Conservation (phyloP, 352 stramenopile genomes). For the Globisporangium recalcitrans region DNA sequence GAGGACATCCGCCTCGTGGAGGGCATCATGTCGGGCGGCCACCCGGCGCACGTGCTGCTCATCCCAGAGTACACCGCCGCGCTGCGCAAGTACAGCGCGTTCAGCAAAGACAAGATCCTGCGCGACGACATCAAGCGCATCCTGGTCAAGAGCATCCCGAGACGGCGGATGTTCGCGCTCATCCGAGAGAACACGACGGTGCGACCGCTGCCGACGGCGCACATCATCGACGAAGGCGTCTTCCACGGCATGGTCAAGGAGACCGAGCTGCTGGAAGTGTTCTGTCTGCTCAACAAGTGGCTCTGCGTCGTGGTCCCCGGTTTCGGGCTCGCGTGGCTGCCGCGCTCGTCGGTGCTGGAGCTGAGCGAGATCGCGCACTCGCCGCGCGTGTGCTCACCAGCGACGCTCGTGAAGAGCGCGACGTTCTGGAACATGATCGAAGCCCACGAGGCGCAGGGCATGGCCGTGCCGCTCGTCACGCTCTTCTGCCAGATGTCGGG, state of each 20-base stretch:
- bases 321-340: constrained; percentile 52
- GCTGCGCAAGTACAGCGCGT: constrained; percentile 47
- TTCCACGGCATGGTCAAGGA: constrained; percentile 36
- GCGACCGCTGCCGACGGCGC: constrained; percentile 37
- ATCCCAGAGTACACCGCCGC: constrained; percentile 42
- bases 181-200: constrained; percentile 42
- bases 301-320: constrained; percentile 46
- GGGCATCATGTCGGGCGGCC: constrained; percentile 45
- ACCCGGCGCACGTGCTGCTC: constrained; percentile 41
- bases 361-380: constrained; percentile 52
- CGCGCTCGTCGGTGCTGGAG: constrained; percentile 37
- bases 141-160: constrained; percentile 44
- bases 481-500: constrained; percentile 54
- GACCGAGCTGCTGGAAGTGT: constrained; percentile 46
- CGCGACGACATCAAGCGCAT: constrained; percentile 44
- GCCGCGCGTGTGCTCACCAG: constrained; percentile 39
- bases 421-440: constrained; percentile 58
- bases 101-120: constrained; percentile 40
- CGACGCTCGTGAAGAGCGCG: constrained; percentile 34
- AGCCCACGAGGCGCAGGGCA: constrained; percentile 33
- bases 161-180: constrained; percentile 39
- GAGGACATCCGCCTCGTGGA: constrained; percentile 47
- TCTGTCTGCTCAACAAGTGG: constrained; percentile 51
- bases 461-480: constrained; percentile 45
- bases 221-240: constrained; percentile 36